These are phyloP conservation scores for Lentinula raphanica DNA, from an alignment of 768 basidiomycete genomes.

Conservation along the genomic window DNA sequence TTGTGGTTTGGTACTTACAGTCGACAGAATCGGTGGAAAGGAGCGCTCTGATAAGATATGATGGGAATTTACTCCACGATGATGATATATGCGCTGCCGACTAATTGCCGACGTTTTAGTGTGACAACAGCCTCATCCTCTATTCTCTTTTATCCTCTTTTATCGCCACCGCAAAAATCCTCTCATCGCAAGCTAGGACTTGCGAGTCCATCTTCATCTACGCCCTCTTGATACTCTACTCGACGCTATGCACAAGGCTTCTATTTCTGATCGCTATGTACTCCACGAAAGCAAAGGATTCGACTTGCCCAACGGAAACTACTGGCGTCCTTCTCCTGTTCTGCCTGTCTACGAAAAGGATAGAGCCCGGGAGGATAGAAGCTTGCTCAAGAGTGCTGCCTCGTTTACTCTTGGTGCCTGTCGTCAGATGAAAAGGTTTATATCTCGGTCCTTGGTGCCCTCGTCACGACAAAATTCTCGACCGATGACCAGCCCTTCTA, in stretches of 20 bases:
- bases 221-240: conserved; percentile 19
- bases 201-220: not conserved
- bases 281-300: conserved; percentile 19
- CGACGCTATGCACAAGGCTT: conserved; percentile 21
- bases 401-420: not conserved
- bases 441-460: conserved; percentile 9
- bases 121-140: not conserved
- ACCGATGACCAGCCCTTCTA: conserved; percentile 12
- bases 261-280: conserved; percentile 11
- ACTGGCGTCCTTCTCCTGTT: conserved; percentile 19
- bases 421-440: not conserved
- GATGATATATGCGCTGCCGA: too few species aligned
- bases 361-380: conserved; percentile 8
- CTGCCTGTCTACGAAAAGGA: conserved; percentile 3
- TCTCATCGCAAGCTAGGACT: not conserved
- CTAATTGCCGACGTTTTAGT: too few species aligned
- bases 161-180: not conserved
- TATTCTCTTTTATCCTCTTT: not conserved
- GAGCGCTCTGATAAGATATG: too few species aligned
- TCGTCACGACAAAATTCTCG: conserved; percentile 11
- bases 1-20: too few species aligned
- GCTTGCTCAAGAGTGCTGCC: not conserved
- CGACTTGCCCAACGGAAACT: conserved; percentile 22
- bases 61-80: not conserved
- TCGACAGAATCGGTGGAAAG: too few species aligned